These are phyloP conservation scores for Cystofilobasidium capitatum DNA, from an alignment of 768 basidiomycete species.

Conservation along the genomic window DNA sequence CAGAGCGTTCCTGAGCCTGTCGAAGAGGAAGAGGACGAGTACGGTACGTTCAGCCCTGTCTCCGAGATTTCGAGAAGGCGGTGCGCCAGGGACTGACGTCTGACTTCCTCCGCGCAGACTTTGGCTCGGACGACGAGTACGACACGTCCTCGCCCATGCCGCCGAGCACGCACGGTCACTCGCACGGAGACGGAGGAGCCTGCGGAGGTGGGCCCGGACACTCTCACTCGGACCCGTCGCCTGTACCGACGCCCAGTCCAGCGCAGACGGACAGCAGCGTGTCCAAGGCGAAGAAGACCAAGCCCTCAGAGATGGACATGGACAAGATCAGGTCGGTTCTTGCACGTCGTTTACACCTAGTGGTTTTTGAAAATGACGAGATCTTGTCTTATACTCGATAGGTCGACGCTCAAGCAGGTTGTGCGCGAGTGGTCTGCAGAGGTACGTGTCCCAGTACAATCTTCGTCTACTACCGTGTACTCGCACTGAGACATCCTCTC, in stretches of 20 bases:
- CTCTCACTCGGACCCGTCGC: too few relatives aligned
- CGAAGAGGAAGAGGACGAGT: slow-evolving; percentile 29
- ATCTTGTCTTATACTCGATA: slow-evolving; percentile 39
- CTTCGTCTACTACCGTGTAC: too few relatives aligned
- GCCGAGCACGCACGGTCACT: slow-evolving; percentile 26
- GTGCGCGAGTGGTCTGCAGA: slow-evolving; percentile 87
- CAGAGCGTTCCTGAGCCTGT: slow-evolving; percentile 28
- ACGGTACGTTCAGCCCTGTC: slow-evolving; percentile 6
- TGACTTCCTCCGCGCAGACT: slow-evolving; percentile 10
- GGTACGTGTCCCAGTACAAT: slow-evolving; percentile 42
- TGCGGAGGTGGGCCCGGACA: slow-evolving; percentile 46
- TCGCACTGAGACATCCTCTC: background rate
- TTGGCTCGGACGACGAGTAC: slow-evolving; percentile 32
- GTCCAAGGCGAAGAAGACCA: slow-evolving; percentile 26
- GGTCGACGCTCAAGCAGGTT: slow-evolving; percentile 85
- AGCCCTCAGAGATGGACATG: slow-evolving; percentile 45
- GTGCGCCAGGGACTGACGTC: too few relatives aligned
- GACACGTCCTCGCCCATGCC: slow-evolving; percentile 32
- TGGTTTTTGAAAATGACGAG: slow-evolving; percentile 77
- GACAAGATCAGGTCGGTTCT: slow-evolving; percentile 69
- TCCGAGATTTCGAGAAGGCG: too few relatives aligned
- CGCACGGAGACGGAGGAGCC: slow-evolving; percentile 27
- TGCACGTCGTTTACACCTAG: too few relatives aligned
- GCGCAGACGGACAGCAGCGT: slow-evolving; percentile 22
- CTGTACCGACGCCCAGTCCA: too few relatives aligned